Conservation (phyloP, 225 moss, liverwort and hornwort genomes). For the Takakia lepidozioides region DNA sequence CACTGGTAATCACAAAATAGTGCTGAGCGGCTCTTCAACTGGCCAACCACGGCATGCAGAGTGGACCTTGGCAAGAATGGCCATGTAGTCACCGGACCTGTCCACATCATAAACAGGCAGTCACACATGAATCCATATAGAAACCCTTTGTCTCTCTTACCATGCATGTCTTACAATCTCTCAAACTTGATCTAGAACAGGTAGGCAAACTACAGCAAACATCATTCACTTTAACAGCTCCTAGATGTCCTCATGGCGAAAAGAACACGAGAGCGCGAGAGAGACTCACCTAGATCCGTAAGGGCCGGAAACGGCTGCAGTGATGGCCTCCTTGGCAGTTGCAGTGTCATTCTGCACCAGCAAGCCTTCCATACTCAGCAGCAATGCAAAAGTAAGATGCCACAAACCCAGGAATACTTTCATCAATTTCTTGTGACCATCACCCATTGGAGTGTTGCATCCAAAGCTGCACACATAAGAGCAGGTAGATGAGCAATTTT, state of each 20-base stretch:
- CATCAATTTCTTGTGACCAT: no score
- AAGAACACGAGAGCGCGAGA: not conserved
- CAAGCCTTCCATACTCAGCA: not conserved
- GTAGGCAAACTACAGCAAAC: not conserved
- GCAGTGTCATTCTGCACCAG: constrained; percentile 35
- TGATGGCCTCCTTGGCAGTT: constrained; percentile 70
- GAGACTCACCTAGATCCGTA: constrained; percentile 60
- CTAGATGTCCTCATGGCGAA: not conserved
- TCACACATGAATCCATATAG: not conserved
- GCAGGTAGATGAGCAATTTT: not conserved
- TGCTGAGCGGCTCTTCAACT: constrained; percentile 22
- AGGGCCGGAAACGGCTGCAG: constrained; percentile 55
- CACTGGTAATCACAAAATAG: constrained; percentile 18
- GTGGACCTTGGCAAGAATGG: constrained; percentile 72
- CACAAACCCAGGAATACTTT: no score
- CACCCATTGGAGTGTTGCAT: no score
- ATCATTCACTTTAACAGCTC: not conserved
- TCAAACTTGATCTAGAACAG: not conserved
- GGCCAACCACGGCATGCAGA: constrained; percentile 71
- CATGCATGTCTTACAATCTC: no score
- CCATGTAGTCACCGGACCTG: constrained; percentile 95
- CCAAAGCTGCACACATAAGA: no score
- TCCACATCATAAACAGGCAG: constrained; percentile 1
- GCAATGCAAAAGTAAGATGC: no score
- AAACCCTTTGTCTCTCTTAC: not conserved